Base-by-base conservation (phyloP, 129 eudicot species). In the Helianthus tuberosus region DNA sequence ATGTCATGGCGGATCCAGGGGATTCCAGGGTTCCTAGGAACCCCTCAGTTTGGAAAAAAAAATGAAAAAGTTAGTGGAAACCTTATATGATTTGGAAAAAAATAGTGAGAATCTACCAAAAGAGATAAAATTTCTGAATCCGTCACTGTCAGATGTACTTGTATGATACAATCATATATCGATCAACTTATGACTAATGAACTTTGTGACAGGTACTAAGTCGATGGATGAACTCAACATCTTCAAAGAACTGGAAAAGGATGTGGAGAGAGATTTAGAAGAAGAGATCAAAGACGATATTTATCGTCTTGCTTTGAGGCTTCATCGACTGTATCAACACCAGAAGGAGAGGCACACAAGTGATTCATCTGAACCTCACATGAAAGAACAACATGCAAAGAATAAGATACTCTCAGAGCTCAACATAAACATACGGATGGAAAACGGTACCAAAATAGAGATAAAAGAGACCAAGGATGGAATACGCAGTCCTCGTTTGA, bases 241-340 rank as follows among this genome's bases (percentile, higher is more conserved):
- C 50, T 84, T 91, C 6, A 79, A 66, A 1, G 96, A 92, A 69
- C 79, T 92, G 0, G 93, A 92, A 73, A 69, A 51, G 71, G 98
- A 92, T 14, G 83, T 89, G 6, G 96, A 92, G 53, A 77, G 77
- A 50, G 88, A 82, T 60, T 70, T 92, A 44, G 98, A 89, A 74
- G 88, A 73, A 44, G 98, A 92, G 75, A 83, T 92, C 27, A 92
- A 92, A 65, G 98, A 89, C 8, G 98, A 84, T 16, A 89, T 92
- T 5, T 88, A 81, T 59, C 86, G 74, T 68, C 93, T 92, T 29
- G 93, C 96, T 8, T 74, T 89, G 14, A 80, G 79, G 55, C 52
- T 92, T 76, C 91, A 83, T 73, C 83, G 86, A 43, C 88, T 92
- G 8, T 89, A 92, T 78, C 83, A 85, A 35, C 96, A 87, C 65